Base-by-base conservation (phyloP, 441 rosid genomes). In the Aleurites moluccanus region DNA sequence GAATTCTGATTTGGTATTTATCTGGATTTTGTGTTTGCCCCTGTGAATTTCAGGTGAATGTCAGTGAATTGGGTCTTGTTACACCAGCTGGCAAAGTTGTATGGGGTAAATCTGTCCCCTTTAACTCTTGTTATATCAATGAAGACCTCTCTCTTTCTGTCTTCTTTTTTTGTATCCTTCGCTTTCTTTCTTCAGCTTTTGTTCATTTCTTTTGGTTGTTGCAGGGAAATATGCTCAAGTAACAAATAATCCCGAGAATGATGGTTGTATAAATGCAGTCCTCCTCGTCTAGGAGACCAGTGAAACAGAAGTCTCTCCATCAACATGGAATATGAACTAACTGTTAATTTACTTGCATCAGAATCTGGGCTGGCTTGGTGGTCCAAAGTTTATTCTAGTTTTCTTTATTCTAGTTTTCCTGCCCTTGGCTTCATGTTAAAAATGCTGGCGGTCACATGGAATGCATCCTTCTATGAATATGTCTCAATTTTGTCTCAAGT, bases 31-130 rank as follows among this genome's bases (percentile, higher is more conserved):
- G 21, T 33, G 1, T 30, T 71, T 5, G 33, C 27, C 47, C 2
- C 62, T 77, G 52, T 30, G 38, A 35, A 72, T 63, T 53, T 69
- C 86, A 96, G 97, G 98, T 93, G 72, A 96, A 95, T 78, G 99
- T 92, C 40, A 93, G 98, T 60, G 97, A 96, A 83, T 82, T 93
- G 78, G 98, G 97, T 81, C 85, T 96, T 73, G 98, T 93, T 75
- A 93, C 98, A 63, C 99, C 99, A 0, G 96, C 89, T 66, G 97
- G 97, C 57, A 92, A 96, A 88, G 97, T 93, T 10, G 97, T 93
- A 28, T 93, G 97, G 97, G 99, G 98, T 89, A 84, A 91, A 88
- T 61, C 6, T 49, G 18, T 30, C 25, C 21, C 44, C 53, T 45
- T 14, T 2, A 33, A 20, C 69, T 16, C 6, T 27, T 21, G 8